Evolutionary conservation across 139 green algal species (phyloP).

Genomic region (Ettlia oleoabundans): DNA sequence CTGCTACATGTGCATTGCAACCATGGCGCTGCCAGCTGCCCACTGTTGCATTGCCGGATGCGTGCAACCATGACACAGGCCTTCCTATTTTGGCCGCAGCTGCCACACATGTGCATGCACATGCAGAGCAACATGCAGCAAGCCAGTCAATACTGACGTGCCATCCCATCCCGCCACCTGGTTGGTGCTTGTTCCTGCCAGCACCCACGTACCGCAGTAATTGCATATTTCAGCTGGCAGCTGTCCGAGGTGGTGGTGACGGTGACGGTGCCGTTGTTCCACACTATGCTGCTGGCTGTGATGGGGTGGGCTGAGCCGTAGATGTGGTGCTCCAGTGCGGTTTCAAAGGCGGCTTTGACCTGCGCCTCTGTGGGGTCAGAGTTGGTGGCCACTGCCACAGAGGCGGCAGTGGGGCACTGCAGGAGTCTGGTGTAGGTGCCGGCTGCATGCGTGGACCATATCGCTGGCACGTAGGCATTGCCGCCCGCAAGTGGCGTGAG

Average conservation of each 20-base stretch:
- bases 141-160: too few relatives aligned
- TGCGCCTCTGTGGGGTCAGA: neutral
- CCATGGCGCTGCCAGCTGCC: too few relatives aligned
- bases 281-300: neutral
- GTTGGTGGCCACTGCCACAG: neutral
- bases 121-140: too few relatives aligned
- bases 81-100: too few relatives aligned
- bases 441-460: neutral
- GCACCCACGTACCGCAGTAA: neutral
- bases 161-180: too few relatives aligned
- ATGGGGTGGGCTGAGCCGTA: neutral
- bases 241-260: neutral
- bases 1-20: too few relatives aligned
- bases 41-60: too few relatives aligned
- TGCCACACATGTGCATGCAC: too few relatives aligned
- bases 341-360: neutral
- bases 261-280: neutral
- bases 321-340: neutral
- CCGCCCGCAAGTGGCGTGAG: neutral
- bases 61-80: too few relatives aligned
- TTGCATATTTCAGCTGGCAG: neutral
- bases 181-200: too few relatives aligned
- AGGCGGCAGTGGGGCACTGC: neutral
- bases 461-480: neutral
- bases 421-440: neutral